Conservation (phyloP, 108 stramenopile species). For the Nitzschia palea region DNA sequence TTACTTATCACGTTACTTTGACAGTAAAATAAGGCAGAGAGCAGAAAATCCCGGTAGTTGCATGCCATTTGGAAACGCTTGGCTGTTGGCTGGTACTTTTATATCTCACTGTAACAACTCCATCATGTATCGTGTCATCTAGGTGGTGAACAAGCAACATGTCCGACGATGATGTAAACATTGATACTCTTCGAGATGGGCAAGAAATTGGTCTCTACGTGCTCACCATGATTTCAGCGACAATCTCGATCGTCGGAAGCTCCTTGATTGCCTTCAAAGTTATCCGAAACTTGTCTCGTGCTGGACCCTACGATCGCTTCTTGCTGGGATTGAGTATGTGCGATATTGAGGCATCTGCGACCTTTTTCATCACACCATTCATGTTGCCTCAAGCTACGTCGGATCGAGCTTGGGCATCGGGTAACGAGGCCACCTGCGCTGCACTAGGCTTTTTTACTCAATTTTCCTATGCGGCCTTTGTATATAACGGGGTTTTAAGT, state of each 20-base stretch:
- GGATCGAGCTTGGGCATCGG: constrained; percentile 20
- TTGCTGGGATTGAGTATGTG: constrained; percentile 15
- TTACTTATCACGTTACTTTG: no score
- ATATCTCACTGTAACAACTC: no score
- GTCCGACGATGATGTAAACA: no score
- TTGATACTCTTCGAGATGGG: constrained; percentile 11
- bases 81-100: no score
- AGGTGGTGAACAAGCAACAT: no score
- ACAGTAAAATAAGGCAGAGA: no score
- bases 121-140: no score
- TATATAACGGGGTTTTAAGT: constrained; percentile 30
- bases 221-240: background rate
- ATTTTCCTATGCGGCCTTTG: constrained; percentile 16
- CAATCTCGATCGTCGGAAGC: constrained; percentile 7
- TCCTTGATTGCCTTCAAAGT: constrained; percentile 6
- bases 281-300: background rate
- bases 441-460: constrained; percentile 29
- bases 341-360: constrained; percentile 11
- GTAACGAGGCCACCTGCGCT: constrained; percentile 24
- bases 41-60: no score
- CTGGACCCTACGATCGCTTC: constrained; percentile 20
- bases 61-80: no score
- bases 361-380: constrained; percentile 12
- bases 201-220: constrained; percentile 13
- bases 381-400: background rate